Evolutionary conservation across 2,329 filamentous ascomycete species (phyloP), one percentile per base, ranked within the genome.

Genomic region (Eurotiales sp.): DNA sequence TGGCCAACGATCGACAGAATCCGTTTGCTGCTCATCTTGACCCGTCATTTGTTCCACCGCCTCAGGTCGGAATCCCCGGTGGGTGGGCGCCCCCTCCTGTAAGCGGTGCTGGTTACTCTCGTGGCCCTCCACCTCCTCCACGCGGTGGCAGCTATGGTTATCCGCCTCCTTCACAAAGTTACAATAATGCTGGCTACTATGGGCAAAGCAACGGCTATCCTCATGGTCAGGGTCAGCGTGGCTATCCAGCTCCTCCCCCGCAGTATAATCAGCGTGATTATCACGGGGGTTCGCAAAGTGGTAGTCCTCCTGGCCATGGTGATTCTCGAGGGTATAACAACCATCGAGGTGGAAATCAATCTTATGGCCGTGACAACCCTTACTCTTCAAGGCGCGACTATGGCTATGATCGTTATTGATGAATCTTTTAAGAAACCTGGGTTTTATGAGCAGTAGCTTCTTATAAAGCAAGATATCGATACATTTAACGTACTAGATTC

Each of bases 11-110:
- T 46, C 64, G 71, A 51, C 66, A 70, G 19, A 76, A 76, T 55
- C 73, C 73, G 12, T 75, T 75, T 48, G 73, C 73, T 17, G 73
- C 73, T n/a, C 72, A 75, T 55, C 63, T 76, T 29, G 70, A 75
- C 54, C 72, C 72, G 22, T 69, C 64, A 37, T 75, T 73, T 53
- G 63, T 64, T 46, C 63, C 67, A n/a, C 61, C 63, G 4, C 59
- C 59, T 11, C 64, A 64, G 47, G 52, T 59, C 46, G 61, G 37
- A 5, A 39, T 61, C 36, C 60, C 70, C 25, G 61, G 64, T 17
- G 66, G 68, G 10, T 70, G 65, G 62, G 59, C 58, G 40, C 67
- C 68, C 39, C 67, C 67, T 14, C 57, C 48, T 17, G 58, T 59
- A 45, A 66, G 64, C 12, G 58, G 60, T 39, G 60, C 56, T 39